Percentiles rank a stretch among this genome's conserved stretches.
phyloP scores from a whole-genome alignment of 768 basidiomycete genomes.

The Tricholoma terreum region DNA sequence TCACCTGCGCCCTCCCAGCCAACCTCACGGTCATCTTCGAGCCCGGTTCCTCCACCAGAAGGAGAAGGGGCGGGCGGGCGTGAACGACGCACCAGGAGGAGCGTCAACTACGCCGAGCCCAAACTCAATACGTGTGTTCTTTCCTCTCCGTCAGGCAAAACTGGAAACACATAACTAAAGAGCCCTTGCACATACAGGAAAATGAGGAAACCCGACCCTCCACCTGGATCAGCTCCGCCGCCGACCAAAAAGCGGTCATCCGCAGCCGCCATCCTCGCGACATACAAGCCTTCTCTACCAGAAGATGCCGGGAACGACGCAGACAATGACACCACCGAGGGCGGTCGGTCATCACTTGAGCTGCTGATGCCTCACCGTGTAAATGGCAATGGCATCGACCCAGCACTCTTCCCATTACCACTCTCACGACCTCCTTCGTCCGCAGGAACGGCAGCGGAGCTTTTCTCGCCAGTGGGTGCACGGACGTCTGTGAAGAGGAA shows the following conservation, averaged over 20 bases:
- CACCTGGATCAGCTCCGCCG: conserved; percentile 30
- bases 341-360: conserved; percentile 37
- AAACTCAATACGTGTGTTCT: conserved; percentile 79
- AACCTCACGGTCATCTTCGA: conserved; percentile 50
- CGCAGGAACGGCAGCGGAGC: conserved; percentile 8
- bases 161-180: neutral
- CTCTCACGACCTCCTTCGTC: conserved; percentile 34
- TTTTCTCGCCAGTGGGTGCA: conserved; percentile 31
- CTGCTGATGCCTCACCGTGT: conserved; percentile 17
- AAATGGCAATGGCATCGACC: conserved; percentile 27
- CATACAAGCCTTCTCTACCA: conserved; percentile 22
- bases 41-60: conserved; percentile 36
- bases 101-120: conserved; percentile 84
- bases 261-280: conserved; percentile 37
- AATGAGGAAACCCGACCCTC: conserved; percentile 82
- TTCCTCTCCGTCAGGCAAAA: neutral
- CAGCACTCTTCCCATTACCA: conserved; percentile 35
- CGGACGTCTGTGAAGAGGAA: conserved; percentile 42
- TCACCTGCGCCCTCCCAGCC: conserved; percentile 42
- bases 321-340: conserved; percentile 33
- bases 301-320: conserved; percentile 27
- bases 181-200: conserved; percentile 44
- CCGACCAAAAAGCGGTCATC: conserved; percentile 45
- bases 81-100: conserved; percentile 65
- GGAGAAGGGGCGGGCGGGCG: conserved; percentile 41